Base-by-base conservation (phyloP, 2,329 filamentous ascomycete genomes). In the Akanthomyces lecanii region DNA sequence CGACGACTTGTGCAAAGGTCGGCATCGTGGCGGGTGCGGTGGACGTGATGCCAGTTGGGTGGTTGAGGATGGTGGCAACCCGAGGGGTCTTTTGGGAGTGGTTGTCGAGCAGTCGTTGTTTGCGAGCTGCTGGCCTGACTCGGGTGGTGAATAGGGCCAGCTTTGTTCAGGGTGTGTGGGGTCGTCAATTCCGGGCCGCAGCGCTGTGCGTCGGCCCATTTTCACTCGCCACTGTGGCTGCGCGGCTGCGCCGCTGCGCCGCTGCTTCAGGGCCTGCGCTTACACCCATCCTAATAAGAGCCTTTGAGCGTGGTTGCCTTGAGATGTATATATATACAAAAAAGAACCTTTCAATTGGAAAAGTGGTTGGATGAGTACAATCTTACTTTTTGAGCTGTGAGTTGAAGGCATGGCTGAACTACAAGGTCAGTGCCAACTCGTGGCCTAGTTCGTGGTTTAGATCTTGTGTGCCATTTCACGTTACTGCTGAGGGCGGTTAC, bases 1-100 rank as follows among this genome's bases (percentile, higher is more conserved):
- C 81, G 69, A 85, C 68, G 69, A 79, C 68, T 57, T 74, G 67
- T 63, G 73, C 71, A 62, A 80, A 71, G 66, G 70, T 69, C 55
- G 74, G 71, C 75, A 81, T 80, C 66, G 66, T 69, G 68, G 67
- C 51, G 23, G 53, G 25, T 18, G 45, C 36, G 56, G 56, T n/a
- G 30, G 44, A 25, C 28, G 14, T 28, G 36, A 45, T 10, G 33
- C 33, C n/a, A 47, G 16, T n/a, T 21, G 53, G 38, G 53, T 8
- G 21, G 21, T 23, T 33, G 33, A 42, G 23, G 7, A 25, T 56
- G 28, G 2, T 4, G 33, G 33, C 16, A 42, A 45, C 36, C 45
- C 47, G 33, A 25, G 36, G 23, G 21, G 30, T 36, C 52, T 30
- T 40, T 28, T 28, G 30, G 33, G 18, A 10, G 25, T 33, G 5